Evolutionary conservation across 208 protist genomes (phyloP), one percentile per base, ranked within the genome.

Genomic region (Trypanosoma mega): DNA sequence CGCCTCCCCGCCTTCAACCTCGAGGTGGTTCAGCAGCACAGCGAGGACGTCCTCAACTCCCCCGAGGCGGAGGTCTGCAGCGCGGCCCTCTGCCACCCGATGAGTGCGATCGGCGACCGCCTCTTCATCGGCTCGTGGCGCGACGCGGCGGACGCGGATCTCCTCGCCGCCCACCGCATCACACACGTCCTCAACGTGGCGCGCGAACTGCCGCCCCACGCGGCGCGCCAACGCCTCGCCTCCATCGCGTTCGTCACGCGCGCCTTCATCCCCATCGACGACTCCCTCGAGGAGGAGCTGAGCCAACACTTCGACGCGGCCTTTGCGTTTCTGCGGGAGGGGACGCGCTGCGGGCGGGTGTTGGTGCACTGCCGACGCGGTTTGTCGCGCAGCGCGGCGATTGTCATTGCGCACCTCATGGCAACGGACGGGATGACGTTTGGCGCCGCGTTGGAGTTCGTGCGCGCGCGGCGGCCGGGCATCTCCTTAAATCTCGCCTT

Each of bases 401-500:
- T 57, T 27, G 48, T 55, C 52, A 73, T 63, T 46, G 80, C 57
- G 36, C 74, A 59, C 71, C 68, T 36, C 26, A 95, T 97, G 87
- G 80, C 77, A 3, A 76, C 74, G 0, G 71, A 85, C 45, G 62
- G 76, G 9, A 66, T 54, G 51, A 64, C 46, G 33, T 91, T 87
- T 69, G 53, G 80, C 11, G 64, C 80, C 8, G 82, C 87, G 0
- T 68, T 85, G 45, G 44, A 60, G 3, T 66, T 72, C 36, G 84
- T 96, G 23, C 52, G 60, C 16, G 47, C 20, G 27, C 77, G 78
- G 12, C 69, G 89, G 26, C 45, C 62, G 18, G 90, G 85, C 58
- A 80, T 95, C 33, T 89, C 78, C 3, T 72, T 90, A 6, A 95
- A 95, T 50, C 53, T 95, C 7, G 83, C 78, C 23, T 95, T 95